A percentile compares a stretch with the other conserved stretches of the same genome.
phyloP scores from a whole-genome alignment of 129 eudicot species.

The Tanacetum coccineum region DNA sequence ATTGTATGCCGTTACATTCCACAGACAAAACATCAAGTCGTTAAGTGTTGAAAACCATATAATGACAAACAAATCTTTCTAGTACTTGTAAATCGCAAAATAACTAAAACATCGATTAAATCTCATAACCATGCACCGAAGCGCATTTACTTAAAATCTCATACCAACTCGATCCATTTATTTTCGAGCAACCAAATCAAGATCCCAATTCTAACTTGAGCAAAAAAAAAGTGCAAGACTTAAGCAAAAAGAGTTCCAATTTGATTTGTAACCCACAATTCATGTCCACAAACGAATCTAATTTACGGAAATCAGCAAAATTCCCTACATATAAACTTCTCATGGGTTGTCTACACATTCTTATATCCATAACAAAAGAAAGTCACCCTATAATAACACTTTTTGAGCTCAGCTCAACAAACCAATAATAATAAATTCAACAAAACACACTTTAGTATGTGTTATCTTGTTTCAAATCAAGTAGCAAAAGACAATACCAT shows the following conservation, averaged over 20 bases:
- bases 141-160: background rate
- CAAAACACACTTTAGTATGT: too few relatives aligned
- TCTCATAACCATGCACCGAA: background rate
- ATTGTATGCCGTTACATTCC: too few relatives aligned
- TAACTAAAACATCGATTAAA: too few relatives aligned
- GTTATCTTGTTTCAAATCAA: too few relatives aligned
- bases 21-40: too few relatives aligned
- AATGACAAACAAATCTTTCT: too few relatives aligned
- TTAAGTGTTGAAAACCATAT: too few relatives aligned
- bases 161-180: background rate
- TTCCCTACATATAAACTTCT: background rate
- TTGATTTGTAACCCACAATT: background rate
- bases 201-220: background rate
- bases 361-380: background rate
- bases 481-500: too few relatives aligned
- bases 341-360: background rate
- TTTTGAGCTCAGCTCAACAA: background rate
- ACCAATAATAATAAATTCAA: too few relatives aligned
- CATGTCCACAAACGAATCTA: background rate
- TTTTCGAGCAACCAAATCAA: background rate
- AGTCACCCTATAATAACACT: conserved; percentile 11
- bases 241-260: background rate
- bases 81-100: too few relatives aligned
- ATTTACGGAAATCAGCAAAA: background rate
- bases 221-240: background rate